A percentile compares a stretch with the other conserved stretches of the same genome.
These are phyloP conservation scores for Globisporangium takayamanum DNA, from an alignment of 352 stramenopile species.

Conservation along the genomic window DNA sequence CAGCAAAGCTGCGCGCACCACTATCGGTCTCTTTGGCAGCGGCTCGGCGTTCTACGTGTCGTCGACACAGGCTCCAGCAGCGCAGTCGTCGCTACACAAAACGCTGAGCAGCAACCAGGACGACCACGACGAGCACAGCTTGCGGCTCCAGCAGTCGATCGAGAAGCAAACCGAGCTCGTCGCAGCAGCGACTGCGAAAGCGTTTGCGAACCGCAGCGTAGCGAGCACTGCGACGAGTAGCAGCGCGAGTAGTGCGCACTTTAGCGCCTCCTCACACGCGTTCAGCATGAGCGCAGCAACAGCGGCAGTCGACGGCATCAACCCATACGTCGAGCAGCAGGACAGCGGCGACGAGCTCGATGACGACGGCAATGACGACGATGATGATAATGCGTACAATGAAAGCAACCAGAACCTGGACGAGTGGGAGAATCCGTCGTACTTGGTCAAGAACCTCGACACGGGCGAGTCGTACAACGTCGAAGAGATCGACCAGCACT, in stretches of 20 bases:
- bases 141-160: constrained; percentile 5
- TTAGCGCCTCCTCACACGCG: background rate
- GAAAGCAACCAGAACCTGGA: constrained; percentile 27
- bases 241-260: constrained; percentile 10
- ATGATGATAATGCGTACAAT: background rate
- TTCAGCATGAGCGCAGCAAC: background rate
- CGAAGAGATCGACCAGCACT: constrained; percentile 82
- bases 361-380: constrained; percentile 23
- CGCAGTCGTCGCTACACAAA: background rate
- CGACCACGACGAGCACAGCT: constrained; percentile 1
- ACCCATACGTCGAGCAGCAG: constrained; percentile 45
- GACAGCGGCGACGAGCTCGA: constrained; percentile 17
- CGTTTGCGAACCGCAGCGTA: constrained; percentile 9
- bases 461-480: constrained; percentile 73
- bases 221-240: constrained; percentile 6
- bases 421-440: constrained; percentile 74
- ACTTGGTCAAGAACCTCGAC: constrained; percentile 78
- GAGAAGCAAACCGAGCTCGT: constrained; percentile 12
- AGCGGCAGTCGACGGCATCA: constrained; percentile 26
- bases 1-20: background rate
- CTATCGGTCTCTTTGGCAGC: background rate
- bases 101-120: constrained; percentile 8
- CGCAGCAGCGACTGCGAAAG: constrained; percentile 8
- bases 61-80: background rate
- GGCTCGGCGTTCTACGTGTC: background rate